These are phyloP conservation scores for Thermomucor indicae-seudaticae DNA, from an alignment of 371 early-diverging fungal species.

Conservation along the genomic window DNA sequence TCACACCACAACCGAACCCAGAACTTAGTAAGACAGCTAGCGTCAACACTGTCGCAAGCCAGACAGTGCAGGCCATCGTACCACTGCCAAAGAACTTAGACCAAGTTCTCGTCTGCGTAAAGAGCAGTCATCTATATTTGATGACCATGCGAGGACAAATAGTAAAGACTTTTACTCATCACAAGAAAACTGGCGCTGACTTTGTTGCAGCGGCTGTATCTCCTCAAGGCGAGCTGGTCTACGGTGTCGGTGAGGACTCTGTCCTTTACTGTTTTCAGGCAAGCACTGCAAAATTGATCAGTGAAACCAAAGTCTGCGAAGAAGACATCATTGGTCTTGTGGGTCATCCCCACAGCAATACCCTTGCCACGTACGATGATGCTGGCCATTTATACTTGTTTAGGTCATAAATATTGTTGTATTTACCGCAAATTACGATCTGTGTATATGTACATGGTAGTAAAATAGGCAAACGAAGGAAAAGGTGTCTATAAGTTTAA, in stretches of 20 bases:
- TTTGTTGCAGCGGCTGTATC: conserved; percentile 64
- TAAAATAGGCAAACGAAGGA: not conserved
- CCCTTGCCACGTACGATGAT: conserved; percentile 66
- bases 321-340: conserved; percentile 69
- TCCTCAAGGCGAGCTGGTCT: conserved; percentile 72
- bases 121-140: conserved; percentile 59
- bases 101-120: conserved; percentile 67
- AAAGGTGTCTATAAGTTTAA: not conserved
- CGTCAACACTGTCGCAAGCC: conserved; percentile 9
- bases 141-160: conserved; percentile 58
- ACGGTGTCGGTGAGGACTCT: conserved; percentile 66
- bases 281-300: conserved; percentile 40
- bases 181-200: conserved; percentile 42
- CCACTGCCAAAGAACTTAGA: conserved; percentile 52
- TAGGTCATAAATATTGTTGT: conserved; percentile 18
- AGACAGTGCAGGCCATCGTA: conserved; percentile 21
- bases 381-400: conserved; percentile 59
- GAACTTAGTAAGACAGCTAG: conserved; percentile 1
- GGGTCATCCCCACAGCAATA: conserved; percentile 76
- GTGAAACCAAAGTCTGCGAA: conserved; percentile 36
- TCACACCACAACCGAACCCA: conserved; percentile 45
- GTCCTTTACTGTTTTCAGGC: conserved; percentile 57
- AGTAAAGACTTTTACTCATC: conserved; percentile 34
- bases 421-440: not conserved
- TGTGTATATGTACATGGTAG: not conserved